These are phyloP conservation scores for Panellus pusillus DNA, from an alignment of 768 basidiomycete species.

Conservation along the genomic window DNA sequence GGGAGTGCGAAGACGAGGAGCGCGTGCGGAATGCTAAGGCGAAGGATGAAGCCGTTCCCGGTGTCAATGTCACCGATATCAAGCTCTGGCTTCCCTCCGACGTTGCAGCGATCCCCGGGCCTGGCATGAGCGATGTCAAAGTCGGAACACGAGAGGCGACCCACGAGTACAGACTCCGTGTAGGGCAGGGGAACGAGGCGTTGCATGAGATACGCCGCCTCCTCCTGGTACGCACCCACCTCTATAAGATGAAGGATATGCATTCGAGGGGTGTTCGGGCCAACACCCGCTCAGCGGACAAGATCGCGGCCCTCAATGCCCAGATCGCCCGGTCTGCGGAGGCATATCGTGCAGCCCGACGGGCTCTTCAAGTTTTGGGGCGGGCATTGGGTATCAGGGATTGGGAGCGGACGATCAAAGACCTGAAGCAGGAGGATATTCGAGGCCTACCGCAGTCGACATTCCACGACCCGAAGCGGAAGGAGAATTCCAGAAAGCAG, in stretches of 20 bases:
- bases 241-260: conserved; percentile 14
- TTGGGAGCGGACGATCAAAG: neutral
- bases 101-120: neutral
- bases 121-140: too few relatives aligned
- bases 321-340: neutral
- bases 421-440: conserved; percentile 1
- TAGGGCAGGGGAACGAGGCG: conserved; percentile 14
- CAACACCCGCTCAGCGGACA: neutral
- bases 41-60: neutral
- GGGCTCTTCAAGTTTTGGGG: neutral
- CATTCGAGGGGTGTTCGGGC: neutral
- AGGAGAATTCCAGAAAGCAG: neutral
- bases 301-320: neutral
- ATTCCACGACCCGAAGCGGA: neutral
- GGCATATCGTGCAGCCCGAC: neutral
- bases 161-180: conserved; percentile 18
- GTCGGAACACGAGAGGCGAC: neutral
- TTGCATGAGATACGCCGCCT: conserved; percentile 19
- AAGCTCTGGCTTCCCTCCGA: conserved; percentile 3
- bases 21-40: neutral
- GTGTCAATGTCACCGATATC: neutral
- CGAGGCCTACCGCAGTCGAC: neutral
- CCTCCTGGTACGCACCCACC: conserved; percentile 15
- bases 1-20: neutral
- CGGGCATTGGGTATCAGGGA: neutral